Conservation (phyloP, 257 asterid species). For the Solanum clarkiae region DNA sequence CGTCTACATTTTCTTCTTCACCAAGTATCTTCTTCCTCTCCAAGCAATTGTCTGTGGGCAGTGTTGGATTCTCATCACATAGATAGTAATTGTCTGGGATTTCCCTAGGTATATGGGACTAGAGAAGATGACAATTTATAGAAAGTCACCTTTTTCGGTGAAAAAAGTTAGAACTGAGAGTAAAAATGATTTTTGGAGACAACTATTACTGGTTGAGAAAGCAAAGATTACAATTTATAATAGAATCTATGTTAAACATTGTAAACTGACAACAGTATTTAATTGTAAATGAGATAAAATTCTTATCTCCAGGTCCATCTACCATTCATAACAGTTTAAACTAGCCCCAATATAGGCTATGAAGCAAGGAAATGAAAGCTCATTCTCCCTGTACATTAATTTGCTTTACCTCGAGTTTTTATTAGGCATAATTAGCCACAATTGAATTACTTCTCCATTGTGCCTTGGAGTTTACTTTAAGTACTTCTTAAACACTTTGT, state of each 20-base stretch:
- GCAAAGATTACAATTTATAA: background rate
- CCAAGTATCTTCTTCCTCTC: too few relatives aligned
- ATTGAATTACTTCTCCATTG: too few relatives aligned
- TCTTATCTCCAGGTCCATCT: background rate
- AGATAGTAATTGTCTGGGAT: background rate
- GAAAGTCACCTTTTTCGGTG: background rate
- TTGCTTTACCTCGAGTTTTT: too few relatives aligned
- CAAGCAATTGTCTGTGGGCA: too few relatives aligned
- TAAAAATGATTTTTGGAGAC: background rate
- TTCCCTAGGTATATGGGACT: background rate
- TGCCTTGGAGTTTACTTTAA: too few relatives aligned
- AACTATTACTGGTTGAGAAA: background rate
- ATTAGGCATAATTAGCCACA: too few relatives aligned
- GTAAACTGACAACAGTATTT: background rate
- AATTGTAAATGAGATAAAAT: background rate
- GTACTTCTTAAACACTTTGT: too few relatives aligned
- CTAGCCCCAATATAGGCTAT: too few relatives aligned
- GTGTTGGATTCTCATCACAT: too few relatives aligned
- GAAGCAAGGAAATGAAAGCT: too few relatives aligned
- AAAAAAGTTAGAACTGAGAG: background rate
- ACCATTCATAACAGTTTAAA: background rate
- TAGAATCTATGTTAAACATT: background rate
- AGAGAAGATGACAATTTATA: background rate
- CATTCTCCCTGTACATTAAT: too few relatives aligned
- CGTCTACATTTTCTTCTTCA: too few relatives aligned